Evolutionary conservation across 768 basidiomycete genomes (phyloP).

Genomic region (Collybia mongolica): DNA sequence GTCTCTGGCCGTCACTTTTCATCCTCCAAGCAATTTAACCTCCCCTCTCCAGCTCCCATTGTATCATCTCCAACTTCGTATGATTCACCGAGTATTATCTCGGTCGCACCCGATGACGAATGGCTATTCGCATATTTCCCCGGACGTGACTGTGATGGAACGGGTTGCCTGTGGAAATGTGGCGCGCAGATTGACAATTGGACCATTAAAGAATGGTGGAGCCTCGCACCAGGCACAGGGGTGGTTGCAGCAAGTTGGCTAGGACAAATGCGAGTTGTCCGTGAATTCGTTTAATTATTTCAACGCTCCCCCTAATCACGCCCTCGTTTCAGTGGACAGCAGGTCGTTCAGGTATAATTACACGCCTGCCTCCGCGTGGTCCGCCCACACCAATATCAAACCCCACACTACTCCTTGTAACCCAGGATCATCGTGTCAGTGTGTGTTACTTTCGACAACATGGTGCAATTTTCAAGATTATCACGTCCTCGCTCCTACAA

Average conservation of each 20-base stretch:
- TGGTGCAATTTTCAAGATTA: constrained; percentile 37
- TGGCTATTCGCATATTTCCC: constrained; percentile 81
- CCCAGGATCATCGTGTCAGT: constrained; percentile 57
- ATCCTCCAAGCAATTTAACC: constrained; percentile 60
- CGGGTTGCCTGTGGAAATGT: constrained; percentile 66
- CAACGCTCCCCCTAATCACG: constrained; percentile 2
- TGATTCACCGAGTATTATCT: constrained; percentile 61
- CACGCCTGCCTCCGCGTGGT: constrained; percentile 59
- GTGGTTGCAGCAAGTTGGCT: constrained; percentile 67
- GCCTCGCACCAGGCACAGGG: constrained; percentile 47
- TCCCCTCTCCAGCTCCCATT: constrained; percentile 55
- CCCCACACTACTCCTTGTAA: constrained; percentile 62
- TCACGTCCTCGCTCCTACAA: constrained; percentile 48
- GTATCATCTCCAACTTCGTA: constrained; percentile 45
- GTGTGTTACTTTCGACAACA: constrained; percentile 54
- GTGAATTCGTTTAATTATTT: constrained; percentile 9
- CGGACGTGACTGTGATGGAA: constrained; percentile 50
- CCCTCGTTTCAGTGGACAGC: constrained; percentile 52
- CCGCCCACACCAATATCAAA: constrained; percentile 51
- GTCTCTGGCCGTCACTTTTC: constrained; percentile 67
- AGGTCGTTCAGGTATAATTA: constrained; percentile 39
- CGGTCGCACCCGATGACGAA: constrained; percentile 53
- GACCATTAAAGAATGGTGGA: constrained; percentile 57
- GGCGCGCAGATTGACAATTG: constrained; percentile 62
- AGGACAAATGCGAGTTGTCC: constrained; percentile 57